Evolutionary conservation across 805 yeast genomes (phyloP), one percentile per base, ranked within the genome.

Genomic region (Debaryomyces prosopidis): DNA sequence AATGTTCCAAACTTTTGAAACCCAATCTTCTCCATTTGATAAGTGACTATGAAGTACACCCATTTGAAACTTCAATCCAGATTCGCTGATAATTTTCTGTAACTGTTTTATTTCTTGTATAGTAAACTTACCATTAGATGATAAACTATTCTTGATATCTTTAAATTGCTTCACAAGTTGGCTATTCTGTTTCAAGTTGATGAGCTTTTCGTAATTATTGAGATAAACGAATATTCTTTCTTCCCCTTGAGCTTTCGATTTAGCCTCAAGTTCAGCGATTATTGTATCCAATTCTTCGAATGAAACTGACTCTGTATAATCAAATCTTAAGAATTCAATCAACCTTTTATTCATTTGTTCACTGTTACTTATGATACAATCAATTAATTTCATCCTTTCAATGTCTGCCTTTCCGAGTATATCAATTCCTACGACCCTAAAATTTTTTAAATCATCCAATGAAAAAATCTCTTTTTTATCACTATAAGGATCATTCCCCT

Each of bases 401-500:
- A 67, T 45, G 18, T 71, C 71, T 10, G 70, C 58, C 4, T 34
- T 36, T 1, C 68, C 59, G 30, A 73, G 54, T 4, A 65, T 51
- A 17, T 53, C 42, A 15, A 57, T 34, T 4, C 76, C 76, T 10
- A 50, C 48, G 1, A 54, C 49, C 27, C 59, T 61, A 40, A 71
- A 69, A 1, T 44, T 47, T 37, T 49, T 48, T 34, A 73, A 51
- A 40, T 71, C 60, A 1, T 46, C 50, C 17, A 73, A 49, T 3
- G 68, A 54, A 45, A 69, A 71, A 2, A 65, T 59, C 32, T 62
- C 67, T 34, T 68, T 69, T 43, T 59, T 66, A 35, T 68, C 72
- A 11, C 54, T 52, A 39, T 62, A 67, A 1, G 76, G 77, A 46
- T 71, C 75, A 3, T 66, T 71, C 2, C 77, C 77, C 10, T 58